These are phyloP conservation scores for Cercospora canescens DNA, from an alignment of 2,329 filamentous ascomycete genomes.

Conservation along the genomic window DNA sequence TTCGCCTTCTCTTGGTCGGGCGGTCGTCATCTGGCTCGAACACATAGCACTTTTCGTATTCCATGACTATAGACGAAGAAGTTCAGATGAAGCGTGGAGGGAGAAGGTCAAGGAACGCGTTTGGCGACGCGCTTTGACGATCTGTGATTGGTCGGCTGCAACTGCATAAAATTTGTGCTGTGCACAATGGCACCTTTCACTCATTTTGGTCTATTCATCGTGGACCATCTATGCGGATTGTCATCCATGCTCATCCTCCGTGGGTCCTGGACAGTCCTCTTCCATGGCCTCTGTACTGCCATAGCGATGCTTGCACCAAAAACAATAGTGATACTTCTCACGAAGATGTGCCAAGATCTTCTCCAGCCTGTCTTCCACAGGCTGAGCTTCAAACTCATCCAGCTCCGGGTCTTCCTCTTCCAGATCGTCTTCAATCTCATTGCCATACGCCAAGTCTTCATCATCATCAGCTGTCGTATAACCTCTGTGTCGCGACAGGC, in stretches of 20 bases:
- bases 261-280: constrained; percentile 85
- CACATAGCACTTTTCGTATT: constrained; percentile 51
- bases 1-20: constrained; percentile 44
- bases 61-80: constrained; percentile 38
- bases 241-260: constrained; percentile 79
- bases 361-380: constrained; percentile 64
- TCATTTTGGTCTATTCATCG: background rate
- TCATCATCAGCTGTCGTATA: constrained; percentile 71
- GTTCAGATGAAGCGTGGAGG: background rate
- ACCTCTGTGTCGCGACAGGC: constrained; percentile 61
- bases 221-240: background rate
- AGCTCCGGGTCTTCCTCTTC: constrained; percentile 81
- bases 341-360: constrained; percentile 70
- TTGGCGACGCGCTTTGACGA: background rate
- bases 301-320: constrained; percentile 92
- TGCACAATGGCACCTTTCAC: background rate
- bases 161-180: background rate
- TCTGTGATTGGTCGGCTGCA: background rate
- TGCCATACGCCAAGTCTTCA: constrained; percentile 67
- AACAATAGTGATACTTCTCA: constrained; percentile 77
- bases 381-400: constrained; percentile 73
- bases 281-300: constrained; percentile 61
- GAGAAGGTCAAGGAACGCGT: background rate
- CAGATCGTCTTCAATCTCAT: constrained; percentile 63
- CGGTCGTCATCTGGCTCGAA: constrained; percentile 41